Evolutionary conservation across 257 asterid species (phyloP).

Genomic region (Plantago major): DNA sequence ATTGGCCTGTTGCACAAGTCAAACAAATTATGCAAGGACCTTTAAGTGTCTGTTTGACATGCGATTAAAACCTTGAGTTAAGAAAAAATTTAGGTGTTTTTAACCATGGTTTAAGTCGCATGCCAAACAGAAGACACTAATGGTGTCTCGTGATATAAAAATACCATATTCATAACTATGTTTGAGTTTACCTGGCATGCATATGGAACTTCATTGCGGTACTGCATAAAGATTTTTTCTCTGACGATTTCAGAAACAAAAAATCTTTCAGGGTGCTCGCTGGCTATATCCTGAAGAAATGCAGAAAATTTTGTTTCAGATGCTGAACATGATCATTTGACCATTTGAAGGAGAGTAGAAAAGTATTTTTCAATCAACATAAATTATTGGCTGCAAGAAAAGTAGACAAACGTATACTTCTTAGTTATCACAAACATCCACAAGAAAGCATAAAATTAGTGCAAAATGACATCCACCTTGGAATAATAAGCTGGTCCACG

Average conservation of each 20-base stretch:
- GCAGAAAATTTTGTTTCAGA: neutral
- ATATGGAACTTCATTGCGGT: conserved; percentile 87
- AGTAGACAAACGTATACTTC: no score
- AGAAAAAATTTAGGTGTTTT: no score
- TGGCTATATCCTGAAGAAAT: conserved; percentile 72
- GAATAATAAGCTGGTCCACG: conserved; percentile 85
- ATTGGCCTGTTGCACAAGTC: conserved; percentile 53
- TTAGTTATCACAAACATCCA: conserved; percentile 8
- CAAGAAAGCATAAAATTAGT: neutral
- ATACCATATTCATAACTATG: conserved; percentile 9
- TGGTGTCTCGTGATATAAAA: conserved; percentile 2
- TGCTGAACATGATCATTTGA: no score
- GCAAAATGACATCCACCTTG: conserved; percentile 45
- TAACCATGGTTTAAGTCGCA: no score
- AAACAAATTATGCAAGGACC: conserved; percentile 5
- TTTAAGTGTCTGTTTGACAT: no score
- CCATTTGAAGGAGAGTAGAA: no score
- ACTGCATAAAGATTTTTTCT: conserved; percentile 93
- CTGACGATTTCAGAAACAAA: conserved; percentile 89
- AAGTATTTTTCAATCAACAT: no score
- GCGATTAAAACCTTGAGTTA: no score
- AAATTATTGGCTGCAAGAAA: no score
- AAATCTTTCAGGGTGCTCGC: conserved; percentile 98
- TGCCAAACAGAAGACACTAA: no score
- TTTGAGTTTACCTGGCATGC: conserved; percentile 77